phyloP scores from a whole-genome alignment of 345 rosid genomes.

The Citrus reticulata region DNA sequence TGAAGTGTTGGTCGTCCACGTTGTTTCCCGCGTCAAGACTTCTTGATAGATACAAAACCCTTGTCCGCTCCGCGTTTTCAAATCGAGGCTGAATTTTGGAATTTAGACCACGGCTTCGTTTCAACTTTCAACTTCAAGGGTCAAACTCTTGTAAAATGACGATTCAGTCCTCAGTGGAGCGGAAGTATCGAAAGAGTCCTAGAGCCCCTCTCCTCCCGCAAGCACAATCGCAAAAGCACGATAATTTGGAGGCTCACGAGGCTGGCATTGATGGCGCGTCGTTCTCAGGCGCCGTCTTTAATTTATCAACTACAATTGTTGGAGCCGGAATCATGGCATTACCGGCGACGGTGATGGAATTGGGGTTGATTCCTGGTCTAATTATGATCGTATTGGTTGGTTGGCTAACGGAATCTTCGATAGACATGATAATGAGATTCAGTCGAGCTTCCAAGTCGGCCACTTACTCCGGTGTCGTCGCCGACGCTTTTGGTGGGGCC shows the following conservation, averaged over 20 bases:
- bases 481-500: conserved; percentile 47
- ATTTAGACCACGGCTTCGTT: not conserved
- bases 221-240: conserved; percentile 9
- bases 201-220: conserved; percentile 38
- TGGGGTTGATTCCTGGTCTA: conserved; percentile 54
- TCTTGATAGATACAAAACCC: not conserved
- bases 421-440: conserved; percentile 46
- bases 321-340: conserved; percentile 78
- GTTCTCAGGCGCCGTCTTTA: conserved; percentile 57
- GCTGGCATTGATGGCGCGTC: conserved; percentile 47
- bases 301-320: conserved; percentile 62
- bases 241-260: conserved; percentile 17
- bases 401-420: conserved; percentile 46
- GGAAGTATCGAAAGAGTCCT: conserved; percentile 45
- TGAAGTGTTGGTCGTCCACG: not conserved
- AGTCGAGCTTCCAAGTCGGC: conserved; percentile 50
- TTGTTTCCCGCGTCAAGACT: conserved; percentile 21
- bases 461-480: conserved; percentile 49
- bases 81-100: not conserved
- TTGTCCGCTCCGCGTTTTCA: not conserved
- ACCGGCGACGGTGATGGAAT: conserved; percentile 51
- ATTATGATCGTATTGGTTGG: conserved; percentile 39
- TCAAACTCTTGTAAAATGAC: conserved; percentile 17
- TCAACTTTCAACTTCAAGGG: not conserved
- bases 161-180: conserved; percentile 26